Conservation (phyloP, 2,329 filamentous ascomycete species). For the Escovopsis sp. region DNA sequence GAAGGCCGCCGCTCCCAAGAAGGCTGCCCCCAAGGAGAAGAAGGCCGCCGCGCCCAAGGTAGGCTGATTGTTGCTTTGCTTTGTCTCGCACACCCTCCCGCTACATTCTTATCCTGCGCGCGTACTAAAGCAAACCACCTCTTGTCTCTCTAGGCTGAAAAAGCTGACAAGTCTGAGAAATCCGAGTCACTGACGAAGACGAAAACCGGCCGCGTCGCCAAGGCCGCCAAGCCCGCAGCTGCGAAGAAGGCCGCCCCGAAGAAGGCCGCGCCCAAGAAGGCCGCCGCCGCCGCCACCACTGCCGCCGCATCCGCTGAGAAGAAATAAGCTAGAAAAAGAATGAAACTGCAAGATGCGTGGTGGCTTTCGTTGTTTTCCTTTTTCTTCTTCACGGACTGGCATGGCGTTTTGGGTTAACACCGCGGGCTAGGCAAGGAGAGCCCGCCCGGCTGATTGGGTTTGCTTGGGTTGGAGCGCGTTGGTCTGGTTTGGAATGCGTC, state of each 20-base stretch:
- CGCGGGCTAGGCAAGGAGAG: constrained; percentile 7
- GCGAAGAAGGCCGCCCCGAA: constrained; percentile 30
- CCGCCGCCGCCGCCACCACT: constrained; percentile 25
- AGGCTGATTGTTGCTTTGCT: constrained; percentile 14
- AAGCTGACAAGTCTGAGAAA: constrained; percentile 36
- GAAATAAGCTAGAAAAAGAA: constrained; percentile 14
- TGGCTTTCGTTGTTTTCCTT: constrained; percentile 2
- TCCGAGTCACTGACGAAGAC: constrained; percentile 58
- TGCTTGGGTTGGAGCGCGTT: constrained; percentile 9
- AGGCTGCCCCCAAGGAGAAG: constrained; percentile 22
- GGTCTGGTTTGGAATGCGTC: constrained; percentile 10
- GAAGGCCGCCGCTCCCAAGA: constrained; percentile 17
- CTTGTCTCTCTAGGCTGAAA: constrained; percentile 8
- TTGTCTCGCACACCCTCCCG: constrained; percentile 8
- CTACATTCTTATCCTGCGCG: neutral
- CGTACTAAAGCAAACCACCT: too few relatives aligned
- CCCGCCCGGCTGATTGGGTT: constrained; percentile 7
- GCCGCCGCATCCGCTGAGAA: constrained; percentile 16
- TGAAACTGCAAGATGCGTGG: neutral
- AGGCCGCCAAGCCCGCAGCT: constrained; percentile 38
- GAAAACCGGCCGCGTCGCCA: constrained; percentile 74
- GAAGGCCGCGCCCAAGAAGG: constrained; percentile 31
- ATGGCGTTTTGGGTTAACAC: constrained; percentile 19
- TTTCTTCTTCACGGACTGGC: constrained; percentile 23
- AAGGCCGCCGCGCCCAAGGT: constrained; percentile 35